These are phyloP conservation scores for Sordaria brevicollis DNA, from an alignment of 495 filamentous ascomycete genomes.

Conservation along the genomic window DNA sequence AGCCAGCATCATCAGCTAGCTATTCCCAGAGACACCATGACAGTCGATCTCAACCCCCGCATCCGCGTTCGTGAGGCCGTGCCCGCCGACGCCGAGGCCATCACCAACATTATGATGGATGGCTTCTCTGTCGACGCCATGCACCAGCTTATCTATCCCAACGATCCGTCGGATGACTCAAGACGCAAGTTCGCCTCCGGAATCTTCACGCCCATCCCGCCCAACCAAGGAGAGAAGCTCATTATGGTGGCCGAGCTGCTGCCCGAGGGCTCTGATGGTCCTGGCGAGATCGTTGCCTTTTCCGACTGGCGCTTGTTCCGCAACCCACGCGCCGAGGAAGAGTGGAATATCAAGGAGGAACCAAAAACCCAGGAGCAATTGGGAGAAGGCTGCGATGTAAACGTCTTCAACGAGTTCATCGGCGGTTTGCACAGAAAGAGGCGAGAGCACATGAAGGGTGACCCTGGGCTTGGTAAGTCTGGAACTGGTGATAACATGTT, in stretches of 20 bases:
- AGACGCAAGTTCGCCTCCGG: conserved; percentile 5
- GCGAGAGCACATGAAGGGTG: conserved; percentile 10
- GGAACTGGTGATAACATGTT: background rate
- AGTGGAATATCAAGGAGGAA: conserved; percentile 12
- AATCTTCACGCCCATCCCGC: background rate
- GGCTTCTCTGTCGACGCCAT: conserved; percentile 17
- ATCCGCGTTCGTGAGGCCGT: conserved; percentile 17
- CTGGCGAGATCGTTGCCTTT: conserved; percentile 18
- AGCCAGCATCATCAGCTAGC: background rate
- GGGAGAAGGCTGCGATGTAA: conserved; percentile 12
- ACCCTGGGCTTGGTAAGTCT: conserved; percentile 16
- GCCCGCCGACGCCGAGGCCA: conserved; percentile 8
- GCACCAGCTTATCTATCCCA: conserved; percentile 17
- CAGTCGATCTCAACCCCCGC: conserved; percentile 4
- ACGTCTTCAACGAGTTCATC: conserved; percentile 15
- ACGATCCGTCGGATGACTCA: conserved; percentile 3
- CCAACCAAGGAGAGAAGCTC: conserved; percentile 1
- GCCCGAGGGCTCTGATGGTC: conserved; percentile 3
- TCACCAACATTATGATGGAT: conserved; percentile 10
- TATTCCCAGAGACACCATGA: conserved; percentile 3
- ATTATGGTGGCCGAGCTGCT: conserved; percentile 18
- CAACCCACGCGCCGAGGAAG: conserved; percentile 11
- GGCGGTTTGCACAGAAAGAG: conserved; percentile 9
- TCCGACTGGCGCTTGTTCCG: conserved; percentile 14
- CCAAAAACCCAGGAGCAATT: conserved; percentile 10